Evolutionary conservation across 768 basidiomycete species (phyloP).

Genomic region (Suillus discolor): DNA sequence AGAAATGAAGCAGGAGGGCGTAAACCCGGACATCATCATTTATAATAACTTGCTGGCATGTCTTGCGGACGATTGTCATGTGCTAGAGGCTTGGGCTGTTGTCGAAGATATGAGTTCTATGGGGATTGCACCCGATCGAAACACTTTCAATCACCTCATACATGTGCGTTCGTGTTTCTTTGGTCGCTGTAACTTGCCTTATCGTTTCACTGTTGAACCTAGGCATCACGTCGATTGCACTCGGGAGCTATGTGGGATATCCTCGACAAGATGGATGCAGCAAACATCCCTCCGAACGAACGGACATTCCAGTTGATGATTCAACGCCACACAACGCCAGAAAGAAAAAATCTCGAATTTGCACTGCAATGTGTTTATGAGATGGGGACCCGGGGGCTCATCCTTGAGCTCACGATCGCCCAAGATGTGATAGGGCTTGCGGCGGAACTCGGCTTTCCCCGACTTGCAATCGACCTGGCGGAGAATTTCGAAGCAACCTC

Average conservation of each 20-base stretch:
- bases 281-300: slow-evolving; percentile 50
- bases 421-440: slow-evolving; percentile 57
- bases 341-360: slow-evolving; percentile 57
- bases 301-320: slow-evolving; percentile 59
- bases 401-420: slow-evolving; percentile 50
- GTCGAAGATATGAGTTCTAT: slow-evolving; percentile 66
- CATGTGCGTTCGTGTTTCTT: slow-evolving; percentile 43
- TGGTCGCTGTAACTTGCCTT: not conserved
- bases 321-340: slow-evolving; percentile 41
- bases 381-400: slow-evolving; percentile 54
- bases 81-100: slow-evolving; percentile 62
- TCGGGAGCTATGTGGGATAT: slow-evolving; percentile 49
- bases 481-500: slow-evolving; percentile 58
- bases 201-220: slow-evolving; percentile 16
- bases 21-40: slow-evolving; percentile 54
- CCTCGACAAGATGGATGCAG: slow-evolving; percentile 56
- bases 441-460: slow-evolving; percentile 54
- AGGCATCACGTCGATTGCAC: slow-evolving; percentile 50
- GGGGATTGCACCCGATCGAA: slow-evolving; percentile 49
- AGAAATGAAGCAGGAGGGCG: slow-evolving; percentile 58
- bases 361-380: slow-evolving; percentile 62
- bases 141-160: slow-evolving; percentile 62
- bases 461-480: slow-evolving; percentile 74
- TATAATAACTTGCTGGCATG: slow-evolving; percentile 62
- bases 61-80: slow-evolving; percentile 43